Conservation (phyloP, 2,329 filamentous ascomycete genomes). For the Chrysoporthe puriensis region DNA sequence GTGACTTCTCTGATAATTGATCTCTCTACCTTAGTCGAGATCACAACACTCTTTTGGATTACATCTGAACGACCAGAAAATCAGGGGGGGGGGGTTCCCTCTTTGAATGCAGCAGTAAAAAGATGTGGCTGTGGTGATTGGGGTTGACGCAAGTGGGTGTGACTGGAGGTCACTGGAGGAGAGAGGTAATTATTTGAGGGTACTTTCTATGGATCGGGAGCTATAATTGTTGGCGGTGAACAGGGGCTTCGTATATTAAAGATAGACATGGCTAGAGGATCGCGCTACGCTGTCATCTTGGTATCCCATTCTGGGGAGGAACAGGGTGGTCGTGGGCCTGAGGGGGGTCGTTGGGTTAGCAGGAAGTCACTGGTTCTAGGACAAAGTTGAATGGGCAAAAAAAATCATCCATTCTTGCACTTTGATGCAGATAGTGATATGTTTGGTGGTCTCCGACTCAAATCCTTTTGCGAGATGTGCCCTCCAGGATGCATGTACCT, state of each 20-base stretch:
- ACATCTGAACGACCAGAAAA: not conserved
- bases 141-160: not conserved
- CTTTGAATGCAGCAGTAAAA: not conserved
- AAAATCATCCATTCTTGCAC: not conserved
- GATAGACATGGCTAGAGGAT: slow-evolving; percentile 25
- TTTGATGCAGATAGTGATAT: not conserved
- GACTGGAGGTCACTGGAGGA: not conserved
- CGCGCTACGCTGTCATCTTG: not conserved
- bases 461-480: not conserved
- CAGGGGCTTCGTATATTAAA: slow-evolving; percentile 3
- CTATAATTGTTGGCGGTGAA: slow-evolving; percentile 5
- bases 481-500: not conserved
- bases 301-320: not conserved
- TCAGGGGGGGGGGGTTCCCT: not conserved
- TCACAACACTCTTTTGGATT: slow-evolving; percentile 16
- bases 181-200: not conserved
- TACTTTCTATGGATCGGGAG: not conserved
- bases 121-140: not conserved
- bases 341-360: not conserved
- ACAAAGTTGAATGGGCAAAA: not conserved
- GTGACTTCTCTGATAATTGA: slow-evolving; percentile 16
- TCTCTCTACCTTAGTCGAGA: slow-evolving; percentile 6
- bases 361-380: not conserved
- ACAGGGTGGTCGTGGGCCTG: no score
- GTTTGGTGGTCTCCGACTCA: not conserved